Base-by-base conservation (phyloP, 495 filamentous ascomycete genomes). In the Geoglossum glabrum region DNA sequence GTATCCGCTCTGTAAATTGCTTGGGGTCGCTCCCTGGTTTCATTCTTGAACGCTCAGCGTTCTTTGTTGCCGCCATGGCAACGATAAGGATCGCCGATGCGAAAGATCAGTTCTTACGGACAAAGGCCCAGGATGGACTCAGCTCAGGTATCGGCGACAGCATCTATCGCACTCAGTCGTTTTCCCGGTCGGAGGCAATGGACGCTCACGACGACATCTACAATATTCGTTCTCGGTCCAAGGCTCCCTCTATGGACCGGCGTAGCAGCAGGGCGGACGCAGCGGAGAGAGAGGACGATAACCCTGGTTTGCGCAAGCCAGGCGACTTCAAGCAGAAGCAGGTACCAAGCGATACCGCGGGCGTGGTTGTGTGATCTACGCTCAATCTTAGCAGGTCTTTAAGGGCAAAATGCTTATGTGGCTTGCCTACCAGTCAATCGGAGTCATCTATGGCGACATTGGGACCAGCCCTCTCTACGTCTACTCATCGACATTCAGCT, bases 401-500 rank as follows among this genome's bases (percentile, higher is more conserved):
- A 57, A 54, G 21, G 55, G 55, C 1, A 36, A 43, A 38, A 57
- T 19, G 19, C 55, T 57, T 3, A 6, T 57, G 13, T 57, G 55
- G 55, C 72, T 86, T 33, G 74, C 83, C 3, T 86, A 85, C 62
- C 82, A 85, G 65, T 80, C 78, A 0, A 76, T 79, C 45, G 83
- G 83, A 33, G 80, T 82, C 55, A 86, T 87, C 45, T 87, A 86
- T 63, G 83, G 83, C 10, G 83, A 87, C 60, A 87, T 86, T 59
- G 84, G 84, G 34, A 86, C 84, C 8, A 83, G 77, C 58, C 84
- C 84, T 17, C 75, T 86, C 28, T 86, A 86, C 60, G 83, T 85
- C 55, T 86, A 70, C 59, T 85, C 82, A 19, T 84, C 82, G 15
- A 86, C 83, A 0, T 86, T 86, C 64, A 68, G 71, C 36, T 68